Evolutionary conservation across 1,284 basidiomycete genomes (phyloP).

Genomic region (Apiotrichum sp.): DNA sequence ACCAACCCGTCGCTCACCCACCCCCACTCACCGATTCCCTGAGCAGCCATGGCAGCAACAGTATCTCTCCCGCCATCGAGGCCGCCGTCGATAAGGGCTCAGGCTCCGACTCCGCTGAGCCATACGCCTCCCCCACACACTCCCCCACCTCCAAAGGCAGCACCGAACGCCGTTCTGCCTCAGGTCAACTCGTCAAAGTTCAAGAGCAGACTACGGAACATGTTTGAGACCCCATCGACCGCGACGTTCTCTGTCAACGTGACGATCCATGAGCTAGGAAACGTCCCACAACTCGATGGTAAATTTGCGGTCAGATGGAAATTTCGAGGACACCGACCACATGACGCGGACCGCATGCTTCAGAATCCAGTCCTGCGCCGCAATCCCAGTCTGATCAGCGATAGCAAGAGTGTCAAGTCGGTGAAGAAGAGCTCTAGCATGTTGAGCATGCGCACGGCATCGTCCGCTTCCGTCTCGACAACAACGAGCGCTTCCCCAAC

Average conservation of each 20-base stretch:
- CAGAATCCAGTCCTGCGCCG: conserved; percentile 8
- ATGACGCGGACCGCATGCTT: conserved; percentile 10
- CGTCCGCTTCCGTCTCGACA: not conserved
- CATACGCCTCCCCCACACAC: too few species aligned
- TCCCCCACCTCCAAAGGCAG: not conserved
- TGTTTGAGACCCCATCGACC: conserved; percentile 27
- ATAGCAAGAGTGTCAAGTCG: not conserved
- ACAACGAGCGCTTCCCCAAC: too few species aligned
- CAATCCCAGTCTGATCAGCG: not conserved
- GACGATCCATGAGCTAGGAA: conserved; percentile 35
- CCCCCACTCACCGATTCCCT: not conserved
- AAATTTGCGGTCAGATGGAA: conserved; percentile 37
- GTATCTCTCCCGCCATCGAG: not conserved
- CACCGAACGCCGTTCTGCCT: not conserved
- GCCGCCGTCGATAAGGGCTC: not conserved
- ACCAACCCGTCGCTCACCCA: not conserved
- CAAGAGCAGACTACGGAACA: conserved; percentile 19
- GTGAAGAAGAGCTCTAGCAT: not conserved
- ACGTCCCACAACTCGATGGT: conserved; percentile 39
- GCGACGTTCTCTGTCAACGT: conserved; percentile 33
- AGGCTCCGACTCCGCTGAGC: not conserved
- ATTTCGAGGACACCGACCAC: conserved; percentile 34
- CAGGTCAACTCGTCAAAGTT: conserved; percentile 1
- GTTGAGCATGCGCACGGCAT: not conserved
- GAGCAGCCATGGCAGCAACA: not conserved